Percentiles rank a stretch among this genome's conserved stretches.
These are phyloP conservation scores for Flaveria brownii DNA, from an alignment of 129 eudicot genomes.

Conservation along the genomic window DNA sequence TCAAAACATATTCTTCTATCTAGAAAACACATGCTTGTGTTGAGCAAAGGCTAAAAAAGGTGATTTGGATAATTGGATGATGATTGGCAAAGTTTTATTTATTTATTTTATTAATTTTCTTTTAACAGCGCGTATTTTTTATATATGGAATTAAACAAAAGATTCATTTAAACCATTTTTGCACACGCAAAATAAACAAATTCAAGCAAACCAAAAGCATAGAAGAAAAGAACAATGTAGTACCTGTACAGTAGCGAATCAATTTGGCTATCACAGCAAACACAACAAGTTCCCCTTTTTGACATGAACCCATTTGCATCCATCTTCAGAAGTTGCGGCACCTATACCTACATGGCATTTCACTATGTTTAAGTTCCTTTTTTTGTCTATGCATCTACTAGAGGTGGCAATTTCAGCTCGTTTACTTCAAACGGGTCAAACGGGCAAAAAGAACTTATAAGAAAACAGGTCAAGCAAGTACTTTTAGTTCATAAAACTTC, in stretches of 20 bases:
- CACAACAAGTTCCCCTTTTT: slow-evolving; percentile 93
- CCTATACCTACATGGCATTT: slow-evolving; percentile 41
- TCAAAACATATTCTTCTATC: not conserved
- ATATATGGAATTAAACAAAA: not conserved
- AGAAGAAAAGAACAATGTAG: not conserved
- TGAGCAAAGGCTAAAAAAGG: not conserved
- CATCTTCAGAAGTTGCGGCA: slow-evolving; percentile 83
- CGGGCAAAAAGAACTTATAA: not conserved
- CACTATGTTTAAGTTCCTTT: not conserved
- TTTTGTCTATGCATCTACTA: slow-evolving; percentile 4
- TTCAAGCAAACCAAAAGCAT: slow-evolving; percentile 3
- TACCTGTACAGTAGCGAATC: slow-evolving; percentile 98
- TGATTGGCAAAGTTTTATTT: slow-evolving; percentile 8
- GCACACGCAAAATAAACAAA: not conserved
- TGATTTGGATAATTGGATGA: not conserved
- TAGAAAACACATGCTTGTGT: not conserved
- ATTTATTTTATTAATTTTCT: no score
- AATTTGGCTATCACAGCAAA: slow-evolving; percentile 90
- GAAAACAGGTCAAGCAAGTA: not conserved
- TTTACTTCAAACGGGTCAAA: not conserved
- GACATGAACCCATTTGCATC: slow-evolving; percentile 85
- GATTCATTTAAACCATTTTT: not conserved
- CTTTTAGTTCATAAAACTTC: not conserved
- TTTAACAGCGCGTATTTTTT: not conserved
- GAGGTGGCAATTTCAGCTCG: slow-evolving; percentile 3